Percentiles rank a stretch among this genome's conserved stretches.
Evolutionary conservation across 768 basidiomycete genomes (phyloP).

Genomic region (Amanita exitialis): DNA sequence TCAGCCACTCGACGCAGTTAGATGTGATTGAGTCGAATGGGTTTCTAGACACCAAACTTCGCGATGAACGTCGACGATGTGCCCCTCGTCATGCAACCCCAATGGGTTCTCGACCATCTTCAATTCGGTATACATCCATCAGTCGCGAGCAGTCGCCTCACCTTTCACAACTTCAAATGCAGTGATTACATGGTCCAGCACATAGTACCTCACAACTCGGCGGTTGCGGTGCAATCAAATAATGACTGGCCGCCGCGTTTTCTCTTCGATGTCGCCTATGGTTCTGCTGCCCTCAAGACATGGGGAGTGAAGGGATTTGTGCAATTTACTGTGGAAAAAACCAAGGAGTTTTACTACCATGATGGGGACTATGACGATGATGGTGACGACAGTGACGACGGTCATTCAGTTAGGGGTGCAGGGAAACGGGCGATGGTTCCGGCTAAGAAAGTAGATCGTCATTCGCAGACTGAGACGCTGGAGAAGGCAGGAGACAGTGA

Average conservation of each 20-base stretch:
- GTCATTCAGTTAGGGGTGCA: neutral
- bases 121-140: neutral
- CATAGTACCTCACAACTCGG: conserved; percentile 11
- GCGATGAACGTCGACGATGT: neutral
- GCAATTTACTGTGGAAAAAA: conserved; percentile 5
- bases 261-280: conserved; percentile 12
- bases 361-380: conserved; percentile 5
- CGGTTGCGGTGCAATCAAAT: conserved; percentile 9
- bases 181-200: neutral
- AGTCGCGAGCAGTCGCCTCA: neutral
- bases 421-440: neutral
- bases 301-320: conserved; percentile 11
- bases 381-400: neutral
- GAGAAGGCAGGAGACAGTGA: neutral
- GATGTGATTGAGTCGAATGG: neutral
- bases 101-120: neutral
- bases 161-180: conserved; percentile 7
- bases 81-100: conserved; percentile 11
- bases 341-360: conserved; percentile 10
- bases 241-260: conserved; percentile 10
- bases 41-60: neutral
- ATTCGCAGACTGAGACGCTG: neutral
- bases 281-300: conserved; percentile 13
- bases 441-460: neutral
- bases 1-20: neutral